Base-by-base conservation (phyloP, 148 eudicot species). In the Nepenthes gracilis region DNA sequence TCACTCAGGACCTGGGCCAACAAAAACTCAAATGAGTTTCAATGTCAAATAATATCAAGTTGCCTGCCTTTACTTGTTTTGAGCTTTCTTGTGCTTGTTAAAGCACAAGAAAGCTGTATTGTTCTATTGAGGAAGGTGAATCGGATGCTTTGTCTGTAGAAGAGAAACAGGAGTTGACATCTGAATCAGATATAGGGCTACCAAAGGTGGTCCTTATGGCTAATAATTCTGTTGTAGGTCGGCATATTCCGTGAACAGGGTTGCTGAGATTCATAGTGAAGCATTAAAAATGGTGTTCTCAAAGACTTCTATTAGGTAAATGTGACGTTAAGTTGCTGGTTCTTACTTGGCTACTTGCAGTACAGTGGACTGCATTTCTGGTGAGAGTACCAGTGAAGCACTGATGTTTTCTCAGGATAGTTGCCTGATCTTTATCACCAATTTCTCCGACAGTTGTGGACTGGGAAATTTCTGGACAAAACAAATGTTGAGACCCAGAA, bases 401-500 rank as follows among this genome's bases (percentile, higher is more conserved):
- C 23, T 23, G 23, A 23, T 23, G 23, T 23, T 23, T 23, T 23
- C 23, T 23, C 23, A 57, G 7, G 9, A 6, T 11, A 35, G 33
- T 35, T 55, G 8, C 36, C 37, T 55, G 37, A 55, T 55, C 6
- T 8, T 59, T 23, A 23, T 23, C 23, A 23, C 23, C 47, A 10
- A 3, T 33, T 55, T 54, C 12, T 48, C 43, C 62, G 62, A 71
- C 81, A 93, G 98, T 55, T 93, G 53, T 88, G 98, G 96, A 96
- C 97, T 59, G 82, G 83, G 74, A 92, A 92, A 67, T 92, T 92
- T 73, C 97, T 88, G 78, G 88, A 92, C 66, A 92, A 92, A 76
- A 92, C 97, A 64, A 92, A 92, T 71, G 97, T 96, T 63, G 97
- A 92, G 96, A 32, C 94, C 97, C 49, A 68, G 97, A 80, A 85